phyloP scores from a whole-genome alignment of 192 early-diverging fungal species.

The Gaertneriomyces semiglobifer region DNA sequence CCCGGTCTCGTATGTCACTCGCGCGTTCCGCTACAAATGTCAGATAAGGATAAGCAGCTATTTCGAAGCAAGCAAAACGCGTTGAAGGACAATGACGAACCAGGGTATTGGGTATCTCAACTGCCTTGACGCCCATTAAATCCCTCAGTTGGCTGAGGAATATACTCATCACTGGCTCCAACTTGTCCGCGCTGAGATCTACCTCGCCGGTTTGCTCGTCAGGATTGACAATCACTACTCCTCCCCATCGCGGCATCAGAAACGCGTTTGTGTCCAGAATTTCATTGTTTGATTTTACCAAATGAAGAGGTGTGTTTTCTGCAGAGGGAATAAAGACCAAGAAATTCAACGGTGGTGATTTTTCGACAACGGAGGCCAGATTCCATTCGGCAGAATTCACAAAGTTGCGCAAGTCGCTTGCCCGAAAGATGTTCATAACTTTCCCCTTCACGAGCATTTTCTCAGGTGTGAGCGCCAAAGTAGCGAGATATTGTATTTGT shows the following conservation, averaged over 20 bases:
- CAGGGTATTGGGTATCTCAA: conserved; percentile 31
- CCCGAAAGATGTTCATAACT: conserved; percentile 45
- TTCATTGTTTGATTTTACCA: conserved; percentile 38
- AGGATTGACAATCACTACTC: conserved; percentile 72
- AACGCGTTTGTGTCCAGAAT: conserved; percentile 72
- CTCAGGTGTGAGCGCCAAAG: conserved; percentile 67
- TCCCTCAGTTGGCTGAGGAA: conserved; percentile 79
- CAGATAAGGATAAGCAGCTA: too few relatives aligned
- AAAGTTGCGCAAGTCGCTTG: conserved; percentile 80
- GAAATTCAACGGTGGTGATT: conserved; percentile 82
- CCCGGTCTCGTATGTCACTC: conserved; percentile 40
- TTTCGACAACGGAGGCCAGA: conserved; percentile 82
- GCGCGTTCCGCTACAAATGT: background rate
- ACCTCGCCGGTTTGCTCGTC: conserved; percentile 19
- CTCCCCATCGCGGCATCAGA: conserved; percentile 93
- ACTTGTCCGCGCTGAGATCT: conserved; percentile 43
- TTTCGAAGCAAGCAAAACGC: too few relatives aligned
- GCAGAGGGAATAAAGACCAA: conserved; percentile 79
- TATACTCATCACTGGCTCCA: conserved; percentile 72
- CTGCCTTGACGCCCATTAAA: conserved; percentile 71
- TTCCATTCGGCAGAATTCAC: conserved; percentile 97
- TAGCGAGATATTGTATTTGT: conserved; percentile 76
- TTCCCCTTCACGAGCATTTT: conserved; percentile 7
- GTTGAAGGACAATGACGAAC: too few relatives aligned
- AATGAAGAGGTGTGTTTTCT: conserved; percentile 64